Conservation (phyloP, 805 yeast species). For the Kurtzmaniella fragi region DNA sequence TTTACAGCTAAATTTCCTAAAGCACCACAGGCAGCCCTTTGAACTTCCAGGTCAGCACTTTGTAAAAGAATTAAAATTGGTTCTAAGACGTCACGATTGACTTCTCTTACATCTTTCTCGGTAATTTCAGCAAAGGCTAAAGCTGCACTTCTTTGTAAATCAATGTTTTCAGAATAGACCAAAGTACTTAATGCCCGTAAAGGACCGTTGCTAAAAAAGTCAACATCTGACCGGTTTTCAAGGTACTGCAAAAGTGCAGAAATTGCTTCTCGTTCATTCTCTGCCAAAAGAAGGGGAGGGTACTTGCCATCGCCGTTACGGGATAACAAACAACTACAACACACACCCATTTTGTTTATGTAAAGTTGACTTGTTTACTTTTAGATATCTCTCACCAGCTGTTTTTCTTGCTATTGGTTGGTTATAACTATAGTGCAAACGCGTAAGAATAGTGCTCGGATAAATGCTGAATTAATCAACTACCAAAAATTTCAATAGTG, state of each 20-base stretch:
- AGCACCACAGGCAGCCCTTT: conserved; percentile 98
- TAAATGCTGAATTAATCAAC: no score
- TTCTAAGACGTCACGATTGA: conserved; percentile 85
- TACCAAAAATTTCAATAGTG: no score
- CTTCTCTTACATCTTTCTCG: conserved; percentile 90
- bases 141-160: conserved; percentile 94
- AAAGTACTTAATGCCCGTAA: conserved; percentile 84
- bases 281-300: conserved; percentile 79
- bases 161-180: conserved; percentile 92
- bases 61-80: conserved; percentile 87
- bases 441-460: no score
- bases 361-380: no score
- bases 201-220: conserved; percentile 84
- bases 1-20: conserved; percentile 97
- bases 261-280: conserved; percentile 95
- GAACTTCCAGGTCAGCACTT: conserved; percentile 87
- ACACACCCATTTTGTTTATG: conserved; percentile 29
- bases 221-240: conserved; percentile 83
- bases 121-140: conserved; percentile 98
- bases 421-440: no score
- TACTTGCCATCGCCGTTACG: conserved; percentile 53
- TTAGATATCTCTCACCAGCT: no score
- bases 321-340: conserved; percentile 37
- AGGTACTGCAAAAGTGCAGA: conserved; percentile 82
- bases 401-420: no score